Conservation (phyloP, 2,329 filamentous ascomycete species). For the Talaromyces funiculosus region DNA sequence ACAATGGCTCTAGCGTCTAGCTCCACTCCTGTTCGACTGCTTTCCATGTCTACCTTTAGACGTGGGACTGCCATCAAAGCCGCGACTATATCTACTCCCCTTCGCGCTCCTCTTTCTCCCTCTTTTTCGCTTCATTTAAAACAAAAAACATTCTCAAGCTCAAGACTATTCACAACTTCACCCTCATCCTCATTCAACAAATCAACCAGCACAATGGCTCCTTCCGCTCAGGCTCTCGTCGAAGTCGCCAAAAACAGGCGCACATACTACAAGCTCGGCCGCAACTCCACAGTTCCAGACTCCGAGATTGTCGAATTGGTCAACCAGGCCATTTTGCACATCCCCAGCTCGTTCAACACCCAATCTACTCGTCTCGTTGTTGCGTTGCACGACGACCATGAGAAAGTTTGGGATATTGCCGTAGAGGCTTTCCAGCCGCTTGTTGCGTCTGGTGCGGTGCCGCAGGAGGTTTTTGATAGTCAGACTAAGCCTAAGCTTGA, state of each 20-base stretch:
- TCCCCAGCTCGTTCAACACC: slow-evolving; percentile 82
- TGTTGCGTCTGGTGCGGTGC: slow-evolving; percentile 50
- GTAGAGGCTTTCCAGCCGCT: slow-evolving; percentile 60
- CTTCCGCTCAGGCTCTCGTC: slow-evolving; percentile 22
- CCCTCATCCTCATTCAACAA: background rate
- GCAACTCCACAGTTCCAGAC: slow-evolving; percentile 31
- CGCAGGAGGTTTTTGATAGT: slow-evolving; percentile 52
- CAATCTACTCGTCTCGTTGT: slow-evolving; percentile 75
- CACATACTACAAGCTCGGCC: slow-evolving; percentile 33
- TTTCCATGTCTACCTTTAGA: background rate
- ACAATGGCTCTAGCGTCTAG: background rate
- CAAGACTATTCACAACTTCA: slow-evolving; percentile 3
- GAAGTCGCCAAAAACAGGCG: slow-evolving; percentile 30
- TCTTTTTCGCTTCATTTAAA: background rate
- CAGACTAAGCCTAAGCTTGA: slow-evolving; percentile 43
- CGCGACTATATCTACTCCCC: slow-evolving; percentile 11
- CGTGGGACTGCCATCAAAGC: background rate
- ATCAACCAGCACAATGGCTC: slow-evolving; percentile 11
- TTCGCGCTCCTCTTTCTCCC: background rate
- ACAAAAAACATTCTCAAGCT: background rate
- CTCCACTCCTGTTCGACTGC: slow-evolving; percentile 2
- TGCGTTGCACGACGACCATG: slow-evolving; percentile 75
- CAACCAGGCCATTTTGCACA: slow-evolving; percentile 54
- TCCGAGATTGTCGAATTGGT: slow-evolving; percentile 34
- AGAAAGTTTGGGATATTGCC: slow-evolving; percentile 77